Percentiles rank a stretch among this genome's conserved stretches.
Evolutionary conservation across 1,284 basidiomycete species (phyloP).

Genomic region (Ganoderma multipileum): DNA sequence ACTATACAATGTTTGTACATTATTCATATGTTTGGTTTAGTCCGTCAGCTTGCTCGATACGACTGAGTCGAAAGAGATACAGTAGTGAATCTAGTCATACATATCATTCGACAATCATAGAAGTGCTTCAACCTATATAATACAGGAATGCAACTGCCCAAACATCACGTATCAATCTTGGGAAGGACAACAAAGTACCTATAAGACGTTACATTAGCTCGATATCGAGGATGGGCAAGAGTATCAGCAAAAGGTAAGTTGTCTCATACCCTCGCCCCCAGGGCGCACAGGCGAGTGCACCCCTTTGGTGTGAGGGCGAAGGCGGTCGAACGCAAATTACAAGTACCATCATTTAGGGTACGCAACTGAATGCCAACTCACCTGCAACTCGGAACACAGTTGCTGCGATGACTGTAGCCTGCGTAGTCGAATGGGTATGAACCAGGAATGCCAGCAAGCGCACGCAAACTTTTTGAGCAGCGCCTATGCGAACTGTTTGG

Average conservation of each 20-base stretch:
- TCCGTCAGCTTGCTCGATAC: not conserved
- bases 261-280: slow-evolving; percentile 76
- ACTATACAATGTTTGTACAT: not conserved
- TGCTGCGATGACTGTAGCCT: not conserved
- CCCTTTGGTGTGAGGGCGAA: slow-evolving; percentile 68
- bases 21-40: slow-evolving; percentile 1
- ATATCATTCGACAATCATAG: not conserved
- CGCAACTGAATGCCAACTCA: slow-evolving; percentile 28
- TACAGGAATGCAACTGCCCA: not conserved
- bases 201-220: not conserved
- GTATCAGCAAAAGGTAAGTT: slow-evolving; percentile 43
- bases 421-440: not conserved
- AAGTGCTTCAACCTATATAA: not conserved
- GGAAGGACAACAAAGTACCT: not conserved
- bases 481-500: not conserved
- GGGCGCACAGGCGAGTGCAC: slow-evolving; percentile 72
- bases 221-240: not conserved
- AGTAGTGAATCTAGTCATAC: no score
- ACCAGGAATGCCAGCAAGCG: not conserved
- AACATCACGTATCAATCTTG: not conserved
- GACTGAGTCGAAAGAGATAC: not conserved
- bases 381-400: slow-evolving; percentile 4
- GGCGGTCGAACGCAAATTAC: slow-evolving; percentile 88
- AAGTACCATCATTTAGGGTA: slow-evolving; percentile 60
- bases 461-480: not conserved